Evolutionary conservation across 169 alveolate genomes (phyloP).

Genomic region (Plasmodium vivax): DNA sequence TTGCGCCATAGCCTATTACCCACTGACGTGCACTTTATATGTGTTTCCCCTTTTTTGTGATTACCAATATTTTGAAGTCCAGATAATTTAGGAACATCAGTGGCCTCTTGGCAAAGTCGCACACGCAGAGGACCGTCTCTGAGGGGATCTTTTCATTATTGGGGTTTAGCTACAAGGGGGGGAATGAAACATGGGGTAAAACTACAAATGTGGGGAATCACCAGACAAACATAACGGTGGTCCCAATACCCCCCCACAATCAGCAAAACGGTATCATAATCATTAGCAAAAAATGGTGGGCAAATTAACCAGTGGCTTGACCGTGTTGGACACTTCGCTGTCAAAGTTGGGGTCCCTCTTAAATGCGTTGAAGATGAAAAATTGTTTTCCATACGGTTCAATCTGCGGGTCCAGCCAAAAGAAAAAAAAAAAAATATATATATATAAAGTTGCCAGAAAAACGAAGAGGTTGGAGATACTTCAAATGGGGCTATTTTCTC

Average conservation of each 20-base stretch:
- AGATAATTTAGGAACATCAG: constrained; percentile 77
- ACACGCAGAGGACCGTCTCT: constrained; percentile 79
- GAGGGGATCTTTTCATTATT: constrained; percentile 70
- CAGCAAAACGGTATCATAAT: neutral
- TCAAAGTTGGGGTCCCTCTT: constrained; percentile 65
- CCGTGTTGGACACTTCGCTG: constrained; percentile 37
- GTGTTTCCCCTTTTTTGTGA: neutral
- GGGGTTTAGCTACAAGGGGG: constrained; percentile 14
- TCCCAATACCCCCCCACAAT: neutral
- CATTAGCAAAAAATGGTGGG: neutral
- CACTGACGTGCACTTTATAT: neutral
- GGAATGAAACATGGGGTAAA: neutral
- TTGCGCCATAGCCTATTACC: neutral
- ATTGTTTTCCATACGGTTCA: constrained; percentile 70
- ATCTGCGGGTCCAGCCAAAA: constrained; percentile 3
- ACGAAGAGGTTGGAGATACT: neutral
- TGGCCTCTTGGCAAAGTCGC: constrained; percentile 81
- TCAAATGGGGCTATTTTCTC: constrained; percentile 10
- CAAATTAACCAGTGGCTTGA: constrained; percentile 48
- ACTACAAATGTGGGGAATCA: neutral
- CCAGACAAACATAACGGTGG: neutral
- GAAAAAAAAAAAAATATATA: neutral
- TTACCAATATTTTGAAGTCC: constrained; percentile 75
- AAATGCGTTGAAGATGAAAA: constrained; percentile 61
- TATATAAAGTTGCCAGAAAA: neutral